Conservation (phyloP, 2,329 filamentous ascomycete genomes). For the Venturia carpophila region DNA sequence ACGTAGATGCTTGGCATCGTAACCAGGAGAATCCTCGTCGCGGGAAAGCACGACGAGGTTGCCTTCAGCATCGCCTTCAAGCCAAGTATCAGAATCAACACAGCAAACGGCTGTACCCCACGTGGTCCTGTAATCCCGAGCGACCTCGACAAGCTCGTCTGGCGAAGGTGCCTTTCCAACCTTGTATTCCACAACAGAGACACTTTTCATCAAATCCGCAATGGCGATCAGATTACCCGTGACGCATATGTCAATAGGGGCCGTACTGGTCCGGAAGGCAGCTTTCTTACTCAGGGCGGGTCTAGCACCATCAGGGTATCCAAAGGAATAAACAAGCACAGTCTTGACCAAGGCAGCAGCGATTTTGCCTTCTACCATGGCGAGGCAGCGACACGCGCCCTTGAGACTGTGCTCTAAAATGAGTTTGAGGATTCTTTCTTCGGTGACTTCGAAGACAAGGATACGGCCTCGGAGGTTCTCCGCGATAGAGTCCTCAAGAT, state of each 20-base stretch:
- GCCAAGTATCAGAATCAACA: constrained; percentile 64
- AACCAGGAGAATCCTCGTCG: constrained; percentile 64
- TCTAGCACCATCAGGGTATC: constrained; percentile 47
- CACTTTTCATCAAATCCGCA: constrained; percentile 88
- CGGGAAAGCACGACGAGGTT: constrained; percentile 76
- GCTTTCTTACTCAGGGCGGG: constrained; percentile 60
- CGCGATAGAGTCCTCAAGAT: constrained; percentile 53
- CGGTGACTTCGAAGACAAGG: constrained; percentile 73
- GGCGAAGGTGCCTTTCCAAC: constrained; percentile 43
- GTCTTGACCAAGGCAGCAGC: constrained; percentile 88
- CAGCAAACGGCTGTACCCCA: constrained; percentile 76
- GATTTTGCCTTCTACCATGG: constrained; percentile 62
- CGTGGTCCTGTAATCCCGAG: constrained; percentile 69
- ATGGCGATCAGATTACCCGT: constrained; percentile 70
- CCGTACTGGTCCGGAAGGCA: constrained; percentile 72
- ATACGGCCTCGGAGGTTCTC: constrained; percentile 61
- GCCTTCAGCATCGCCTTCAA: constrained; percentile 79
- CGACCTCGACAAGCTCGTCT: constrained; percentile 62
- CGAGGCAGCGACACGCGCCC: constrained; percentile 73
- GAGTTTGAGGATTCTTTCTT: constrained; percentile 63
- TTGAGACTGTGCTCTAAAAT: constrained; percentile 63
- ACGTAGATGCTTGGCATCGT: constrained; percentile 64
- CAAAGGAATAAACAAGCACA: constrained; percentile 53
- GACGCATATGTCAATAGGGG: constrained; percentile 73
- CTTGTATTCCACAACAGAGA: constrained; percentile 67